Conservation (phyloP, 1,284 basidiomycete species). For the Xanthoconium separans region DNA sequence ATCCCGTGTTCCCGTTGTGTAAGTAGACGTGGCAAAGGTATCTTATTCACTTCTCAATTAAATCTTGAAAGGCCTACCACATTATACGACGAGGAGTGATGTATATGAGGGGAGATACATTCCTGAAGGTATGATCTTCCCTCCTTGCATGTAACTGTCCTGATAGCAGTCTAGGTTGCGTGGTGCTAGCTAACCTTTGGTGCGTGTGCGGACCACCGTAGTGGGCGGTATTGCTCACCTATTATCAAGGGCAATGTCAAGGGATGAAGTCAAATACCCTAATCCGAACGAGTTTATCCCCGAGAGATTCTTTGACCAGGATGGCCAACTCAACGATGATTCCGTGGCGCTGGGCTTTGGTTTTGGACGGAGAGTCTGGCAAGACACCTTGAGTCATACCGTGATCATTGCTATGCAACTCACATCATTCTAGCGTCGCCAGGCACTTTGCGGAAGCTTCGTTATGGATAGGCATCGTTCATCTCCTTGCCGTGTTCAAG, state of each 20-base stretch:
- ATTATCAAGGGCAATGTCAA: slow-evolving; percentile 29
- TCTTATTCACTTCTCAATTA: not conserved
- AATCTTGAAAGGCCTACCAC: slow-evolving; percentile 25
- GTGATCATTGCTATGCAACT: not conserved
- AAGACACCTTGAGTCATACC: not conserved
- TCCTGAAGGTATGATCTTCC: slow-evolving; percentile 22
- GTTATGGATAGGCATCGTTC: slow-evolving; percentile 32
- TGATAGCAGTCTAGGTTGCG: slow-evolving; percentile 27
- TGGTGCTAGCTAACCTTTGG: slow-evolving; percentile 32
- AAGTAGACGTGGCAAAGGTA: slow-evolving; percentile 1
- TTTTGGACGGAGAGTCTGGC: slow-evolving; percentile 33
- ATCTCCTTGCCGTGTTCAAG: slow-evolving; percentile 32
- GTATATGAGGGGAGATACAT: slow-evolving; percentile 28
- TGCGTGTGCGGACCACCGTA: slow-evolving; percentile 9
- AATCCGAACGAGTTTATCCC: slow-evolving; percentile 28
- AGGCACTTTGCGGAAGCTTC: slow-evolving; percentile 33
- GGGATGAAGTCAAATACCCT: slow-evolving; percentile 27
- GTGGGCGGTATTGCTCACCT: slow-evolving; percentile 6
- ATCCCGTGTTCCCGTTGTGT: slow-evolving; percentile 34
- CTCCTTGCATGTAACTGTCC: not conserved
- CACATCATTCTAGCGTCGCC: slow-evolving; percentile 20
- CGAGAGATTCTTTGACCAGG: slow-evolving; percentile 29
- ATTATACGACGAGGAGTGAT: slow-evolving; percentile 25
- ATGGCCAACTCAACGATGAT: slow-evolving; percentile 31
- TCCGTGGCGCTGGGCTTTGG: slow-evolving; percentile 25